A percentile compares a stretch with the other conserved stretches of the same genome.
Evolutionary conservation across 2,329 filamentous ascomycete genomes (phyloP).

Genomic region (Cladosporium sp.): DNA sequence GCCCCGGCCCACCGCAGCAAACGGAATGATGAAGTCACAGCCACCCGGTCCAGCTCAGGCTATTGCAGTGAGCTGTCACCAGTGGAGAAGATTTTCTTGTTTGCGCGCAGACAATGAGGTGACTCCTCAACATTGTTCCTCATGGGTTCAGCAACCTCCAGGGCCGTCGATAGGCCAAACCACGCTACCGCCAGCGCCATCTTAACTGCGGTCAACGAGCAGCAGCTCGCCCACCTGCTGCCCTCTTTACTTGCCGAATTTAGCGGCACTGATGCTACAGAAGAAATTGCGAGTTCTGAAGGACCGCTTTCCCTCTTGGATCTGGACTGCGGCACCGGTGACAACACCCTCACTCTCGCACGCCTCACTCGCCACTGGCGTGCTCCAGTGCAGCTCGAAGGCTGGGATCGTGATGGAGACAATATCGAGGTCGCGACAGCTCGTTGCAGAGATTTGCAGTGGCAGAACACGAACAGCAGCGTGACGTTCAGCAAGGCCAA

Average conservation of each 20-base stretch:
- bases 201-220: not conserved
- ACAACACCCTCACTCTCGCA: not conserved
- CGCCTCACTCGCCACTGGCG: not conserved
- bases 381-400: not conserved
- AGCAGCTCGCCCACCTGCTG: not conserved
- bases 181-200: not conserved
- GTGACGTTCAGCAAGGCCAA: not conserved
- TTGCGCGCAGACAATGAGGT: not conserved
- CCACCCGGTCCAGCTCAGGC: too few species aligned
- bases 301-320: not conserved
- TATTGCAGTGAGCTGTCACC: not conserved
- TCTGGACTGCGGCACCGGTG: not conserved
- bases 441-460: not conserved
- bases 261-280: not conserved
- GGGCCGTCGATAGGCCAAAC: not conserved
- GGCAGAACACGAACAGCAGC: not conserved
- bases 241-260: not conserved
- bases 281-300: not conserved
- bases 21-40: not conserved
- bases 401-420: not conserved
- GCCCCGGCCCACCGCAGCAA: not conserved
- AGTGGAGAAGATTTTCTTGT: not conserved
- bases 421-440: not conserved
- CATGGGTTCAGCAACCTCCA: not conserved
- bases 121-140: not conserved